Evolutionary conservation across 2,329 filamentous ascomycete genomes (phyloP), one percentile per base, ranked within the genome.

Genomic region (Xylaria sp.): DNA sequence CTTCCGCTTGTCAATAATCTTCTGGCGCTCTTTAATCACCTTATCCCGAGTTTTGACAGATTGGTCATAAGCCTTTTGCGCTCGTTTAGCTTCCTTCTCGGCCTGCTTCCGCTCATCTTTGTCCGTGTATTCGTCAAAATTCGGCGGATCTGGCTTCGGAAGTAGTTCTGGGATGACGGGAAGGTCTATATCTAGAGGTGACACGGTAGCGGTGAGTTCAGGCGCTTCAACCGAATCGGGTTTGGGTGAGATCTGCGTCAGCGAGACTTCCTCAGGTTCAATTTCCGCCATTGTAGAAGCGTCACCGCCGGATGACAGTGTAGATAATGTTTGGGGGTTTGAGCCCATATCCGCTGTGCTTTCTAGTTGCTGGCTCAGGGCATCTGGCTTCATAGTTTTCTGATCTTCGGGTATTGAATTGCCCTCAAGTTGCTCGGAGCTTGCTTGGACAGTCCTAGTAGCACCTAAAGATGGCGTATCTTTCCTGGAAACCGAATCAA

Each of bases 11-110:
- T 83, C 78, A 17, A 82, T 67, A 1, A 86, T 71, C 66, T 88
- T 88, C 34, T 82, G 76, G 6, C 85, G 80, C 52, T 88, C 84
- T 44, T 80, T 81, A 44, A 91, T 76, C 8, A 82, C 80, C 62
- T 82, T 88, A 38, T 86, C 81, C 34, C 84, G 84, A 54, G 86
- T 80, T 69, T 89, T 90, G 56, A 89, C 70, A 9, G 85, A 82
- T 64, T 84, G 79, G 22, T 88, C 81, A 66, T 91, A 88, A 7
- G 78, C 77, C 66, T 90, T 90, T 26, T 84, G 75, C 1, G 78
- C 76, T 11, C 81, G 79, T 47, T 83, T 82, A 50, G 85, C 78
- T 63, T 91, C 87, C 52, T 87, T 89, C 63, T 90, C 85, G 1
- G 86, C 87, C 39, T 85, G 78, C 63, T 89, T 90, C 7, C 84